Conservation (phyloP, 2,329 filamentous ascomycete species). For the Diatrype stigma region DNA sequence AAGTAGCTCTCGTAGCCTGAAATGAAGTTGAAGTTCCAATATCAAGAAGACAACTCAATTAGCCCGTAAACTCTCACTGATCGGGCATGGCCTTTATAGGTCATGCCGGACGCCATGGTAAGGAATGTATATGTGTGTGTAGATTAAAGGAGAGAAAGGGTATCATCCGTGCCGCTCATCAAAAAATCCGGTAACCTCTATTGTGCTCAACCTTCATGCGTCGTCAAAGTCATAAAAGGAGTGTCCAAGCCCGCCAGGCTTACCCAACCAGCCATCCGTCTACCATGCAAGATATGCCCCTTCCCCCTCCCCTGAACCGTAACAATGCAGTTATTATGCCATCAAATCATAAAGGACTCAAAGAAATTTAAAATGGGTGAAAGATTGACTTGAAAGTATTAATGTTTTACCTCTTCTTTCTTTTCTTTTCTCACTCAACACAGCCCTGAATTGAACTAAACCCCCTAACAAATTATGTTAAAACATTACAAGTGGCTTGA, state of each 20-base stretch:
- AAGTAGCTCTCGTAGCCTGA: neutral
- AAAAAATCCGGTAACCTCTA: neutral
- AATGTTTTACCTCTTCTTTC: no score
- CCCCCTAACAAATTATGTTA: no score
- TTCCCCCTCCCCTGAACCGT: neutral
- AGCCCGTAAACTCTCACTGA: neutral
- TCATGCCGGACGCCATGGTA: neutral
- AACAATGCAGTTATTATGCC: neutral
- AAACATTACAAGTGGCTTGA: slow-evolving; percentile 12
- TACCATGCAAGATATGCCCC: neutral
- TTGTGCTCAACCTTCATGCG: neutral
- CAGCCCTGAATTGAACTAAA: no score
- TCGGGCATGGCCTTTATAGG: neutral
- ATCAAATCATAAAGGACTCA: slow-evolving; percentile 4
- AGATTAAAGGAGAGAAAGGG: neutral
- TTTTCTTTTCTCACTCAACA: no score
- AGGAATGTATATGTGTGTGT: neutral
- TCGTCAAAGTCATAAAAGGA: neutral
- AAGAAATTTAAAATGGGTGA: neutral
- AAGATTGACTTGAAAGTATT: no score
- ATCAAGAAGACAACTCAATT: no score
- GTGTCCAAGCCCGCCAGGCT: neutral
- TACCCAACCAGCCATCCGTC: neutral
- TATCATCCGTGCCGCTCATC: neutral
- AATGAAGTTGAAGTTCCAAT: no score